A percentile compares a stretch with the other conserved stretches of the same genome.
Evolutionary conservation across 306 rosid genomes (phyloP).

Genomic region (Acacia crassicarpa): DNA sequence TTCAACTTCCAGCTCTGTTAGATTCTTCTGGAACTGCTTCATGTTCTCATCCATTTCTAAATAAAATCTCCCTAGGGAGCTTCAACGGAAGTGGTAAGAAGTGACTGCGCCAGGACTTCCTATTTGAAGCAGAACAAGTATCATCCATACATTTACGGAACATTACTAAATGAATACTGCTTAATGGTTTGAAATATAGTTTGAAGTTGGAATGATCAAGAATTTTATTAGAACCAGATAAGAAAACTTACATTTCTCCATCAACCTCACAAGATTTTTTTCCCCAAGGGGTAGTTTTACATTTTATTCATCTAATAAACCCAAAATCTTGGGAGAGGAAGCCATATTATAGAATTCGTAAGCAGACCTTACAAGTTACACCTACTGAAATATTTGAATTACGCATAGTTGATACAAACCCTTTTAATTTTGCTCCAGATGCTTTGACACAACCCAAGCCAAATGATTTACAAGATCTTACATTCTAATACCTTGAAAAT

Average conservation of each 20-base stretch:
- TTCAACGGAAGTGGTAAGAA: neutral
- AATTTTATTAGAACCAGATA: neutral
- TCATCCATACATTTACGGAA: neutral
- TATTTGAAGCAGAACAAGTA: neutral
- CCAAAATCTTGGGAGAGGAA: neutral
- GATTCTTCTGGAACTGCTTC: constrained; percentile 48
- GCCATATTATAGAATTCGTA: neutral
- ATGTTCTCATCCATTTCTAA: constrained; percentile 55
- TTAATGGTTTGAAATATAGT: neutral
- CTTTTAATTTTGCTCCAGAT: neutral
- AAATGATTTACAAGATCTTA: neutral
- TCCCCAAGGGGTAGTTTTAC: neutral
- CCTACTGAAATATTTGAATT: neutral
- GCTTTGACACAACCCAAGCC: neutral
- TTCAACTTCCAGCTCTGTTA: constrained; percentile 67
- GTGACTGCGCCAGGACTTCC: neutral
- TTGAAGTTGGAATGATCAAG: neutral
- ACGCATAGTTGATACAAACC: neutral
- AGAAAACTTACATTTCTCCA: neutral
- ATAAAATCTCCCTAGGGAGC: constrained; percentile 2
- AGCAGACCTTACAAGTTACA: neutral
- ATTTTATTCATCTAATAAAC: neutral
- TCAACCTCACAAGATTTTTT: neutral
- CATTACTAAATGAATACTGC: neutral
- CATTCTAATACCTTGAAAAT: neutral